phyloP scores from a whole-genome alignment of 2,329 filamentous ascomycete species.

The Hypoxylon sp. region DNA sequence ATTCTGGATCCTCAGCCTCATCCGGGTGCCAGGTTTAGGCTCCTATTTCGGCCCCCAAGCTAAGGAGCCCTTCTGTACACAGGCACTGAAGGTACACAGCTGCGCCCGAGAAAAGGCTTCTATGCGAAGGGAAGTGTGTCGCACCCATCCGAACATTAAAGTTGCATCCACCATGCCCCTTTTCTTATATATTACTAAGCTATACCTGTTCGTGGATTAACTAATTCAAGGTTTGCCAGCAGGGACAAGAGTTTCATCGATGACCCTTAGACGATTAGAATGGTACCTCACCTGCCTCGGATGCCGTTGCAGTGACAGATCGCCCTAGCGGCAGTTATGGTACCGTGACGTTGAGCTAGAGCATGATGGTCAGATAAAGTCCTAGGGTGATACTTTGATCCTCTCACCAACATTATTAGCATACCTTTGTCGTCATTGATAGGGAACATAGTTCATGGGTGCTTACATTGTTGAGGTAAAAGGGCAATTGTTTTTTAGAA shows the following conservation, averaged over 20 bases:
- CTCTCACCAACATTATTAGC: neutral
- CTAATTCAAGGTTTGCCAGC: neutral
- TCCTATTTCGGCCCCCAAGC: slow-evolving; percentile 36
- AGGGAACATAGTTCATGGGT: neutral
- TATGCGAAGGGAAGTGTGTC: slow-evolving; percentile 22
- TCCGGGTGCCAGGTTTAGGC: slow-evolving; percentile 30
- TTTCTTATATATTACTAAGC: slow-evolving; percentile 2
- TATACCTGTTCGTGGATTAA: slow-evolving; percentile 5
- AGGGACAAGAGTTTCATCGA: slow-evolving; percentile 1
- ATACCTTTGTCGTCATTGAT: slow-evolving; percentile 15
- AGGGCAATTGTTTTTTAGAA: neutral
- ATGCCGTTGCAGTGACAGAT: slow-evolving; percentile 21
- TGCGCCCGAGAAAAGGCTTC: slow-evolving; percentile 26
- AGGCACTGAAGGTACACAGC: slow-evolving; percentile 5
- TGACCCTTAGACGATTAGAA: neutral
- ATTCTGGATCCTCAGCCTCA: slow-evolving; percentile 43
- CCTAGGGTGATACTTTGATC: neutral
- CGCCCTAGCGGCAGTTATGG: slow-evolving; percentile 22
- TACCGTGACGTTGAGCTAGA: slow-evolving; percentile 22
- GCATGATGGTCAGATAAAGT: neutral
- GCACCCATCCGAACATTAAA: slow-evolving; percentile 10
- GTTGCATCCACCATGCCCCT: slow-evolving; percentile 20
- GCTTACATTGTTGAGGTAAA: neutral
- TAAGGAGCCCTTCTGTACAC: slow-evolving; percentile 24
- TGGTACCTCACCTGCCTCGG: slow-evolving; percentile 4